Evolutionary conservation across 2,329 filamentous ascomycete genomes (phyloP), one percentile per base, ranked within the genome.

Genomic region (Alternaria atra): DNA sequence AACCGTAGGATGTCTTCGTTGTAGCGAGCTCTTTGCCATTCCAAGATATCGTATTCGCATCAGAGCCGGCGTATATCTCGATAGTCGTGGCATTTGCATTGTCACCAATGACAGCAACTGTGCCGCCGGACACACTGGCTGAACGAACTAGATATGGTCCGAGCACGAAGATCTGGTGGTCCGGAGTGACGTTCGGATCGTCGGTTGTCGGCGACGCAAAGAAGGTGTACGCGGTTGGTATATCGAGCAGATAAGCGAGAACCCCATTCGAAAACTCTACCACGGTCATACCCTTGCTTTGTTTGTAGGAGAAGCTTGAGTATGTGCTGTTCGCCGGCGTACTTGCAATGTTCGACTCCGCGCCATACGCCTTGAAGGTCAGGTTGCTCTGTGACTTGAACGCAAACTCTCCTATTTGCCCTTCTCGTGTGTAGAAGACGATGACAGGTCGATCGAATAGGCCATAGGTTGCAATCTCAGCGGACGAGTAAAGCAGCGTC

Each of bases 191-290:
- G 40, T 80, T 72, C 0, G 85, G 85, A 55, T 83, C 77, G 1
- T 66, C 68, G 0, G 81, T 82, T 7, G 86, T 76, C 1, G 82
- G 77, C 4, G 85, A 82, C 2, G 85, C 85, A 77, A 84, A 88
- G 69, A 88, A 86, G 6, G 82, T 83, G 82, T 84, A 88, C 1
- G 84, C 86, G 0, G 84, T 82, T 10, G 80, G 72, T 23, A 83
- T 80, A 43, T 87, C 85, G 4, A 88, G 78, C 5, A 88, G 77
- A 56, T 86, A 85, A 4, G 84, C 75, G 1, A 86, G 60, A 3
- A 84, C 76, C 0, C 82, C 82, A 51, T 85, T 83, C 4, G 82
- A 82, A 53, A 87, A 83, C 39, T 81, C 74, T 2, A 88, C 68
- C 0, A 81, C 79, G 0, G 82, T 84, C 3, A 78, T 65, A 1